Base-by-base conservation (phyloP, 345 rosid species). In the Aurinia saxatilis region DNA sequence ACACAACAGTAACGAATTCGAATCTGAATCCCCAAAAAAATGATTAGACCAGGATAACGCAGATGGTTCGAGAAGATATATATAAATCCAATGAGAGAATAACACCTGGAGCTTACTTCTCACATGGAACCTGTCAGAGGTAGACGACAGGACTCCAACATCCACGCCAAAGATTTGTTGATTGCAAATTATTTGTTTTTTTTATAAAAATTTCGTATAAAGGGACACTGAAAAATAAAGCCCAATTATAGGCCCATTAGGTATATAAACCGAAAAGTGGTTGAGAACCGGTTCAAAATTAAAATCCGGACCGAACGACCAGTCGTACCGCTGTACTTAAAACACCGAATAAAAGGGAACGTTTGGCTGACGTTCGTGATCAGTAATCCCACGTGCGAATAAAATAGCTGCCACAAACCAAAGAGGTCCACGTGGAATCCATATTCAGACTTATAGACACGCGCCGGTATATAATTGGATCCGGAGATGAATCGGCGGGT, bases 371-470 rank as follows among this genome's bases (percentile, higher is more conserved):
- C 29, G 37, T 12, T n/a, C 10, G 6, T 25, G 38, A 50, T 17
- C 36, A n/a, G 35, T 44, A 7, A 42, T 15, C 19, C 13, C 51
- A 50, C 66, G 53, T 67, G 60, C 53, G 47, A 50, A 68, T 41
- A 40, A 41, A 49, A 67, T 49, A 58, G 51, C 60, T 59, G 60
- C 60, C 60, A 5, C 53, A 40, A 50, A 67, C 35, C 41, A 61
- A 51, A 36, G 30, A 37, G 11, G 11, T 12, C 63, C 63, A 54
- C 67, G 50, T 62, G 50, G 36, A 46, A 29, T 0, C n/a, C 42
- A 45, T 2, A 0, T 10, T 13, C 31, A 42, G 23, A 35, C 7
- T 4, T 60, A 21, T 0, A 23, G 13, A 60, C 73, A 60, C 62
- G 67, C 1, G 61, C 16, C 10, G 0, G 16, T 34, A 36, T 14